Evolutionary conservation across 2,329 filamentous ascomycete species (phyloP).

Genomic region (Shiraia bambusicola): DNA sequence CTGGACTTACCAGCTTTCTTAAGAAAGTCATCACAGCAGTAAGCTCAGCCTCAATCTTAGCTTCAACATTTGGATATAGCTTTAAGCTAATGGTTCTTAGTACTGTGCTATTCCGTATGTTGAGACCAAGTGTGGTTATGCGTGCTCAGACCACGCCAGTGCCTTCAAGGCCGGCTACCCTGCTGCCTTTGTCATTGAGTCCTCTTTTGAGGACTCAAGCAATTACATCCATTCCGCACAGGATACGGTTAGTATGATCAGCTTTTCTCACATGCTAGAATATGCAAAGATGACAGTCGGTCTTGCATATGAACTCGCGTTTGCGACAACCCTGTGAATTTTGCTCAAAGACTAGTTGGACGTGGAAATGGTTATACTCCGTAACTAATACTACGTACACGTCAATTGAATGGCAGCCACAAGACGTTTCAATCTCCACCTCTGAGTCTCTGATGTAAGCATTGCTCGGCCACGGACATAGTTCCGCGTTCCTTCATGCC

Average conservation of each 20-base stretch:
- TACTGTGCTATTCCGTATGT: slow-evolving; percentile 86
- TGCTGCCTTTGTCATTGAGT: slow-evolving; percentile 73
- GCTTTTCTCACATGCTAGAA: slow-evolving; percentile 85
- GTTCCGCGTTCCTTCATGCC: no score
- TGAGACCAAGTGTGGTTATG: slow-evolving; percentile 84
- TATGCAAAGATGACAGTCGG: slow-evolving; percentile 81
- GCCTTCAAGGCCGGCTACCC: slow-evolving; percentile 72
- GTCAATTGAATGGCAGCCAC: background rate
- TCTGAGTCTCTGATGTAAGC: no score
- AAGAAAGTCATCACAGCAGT: slow-evolving; percentile 72
- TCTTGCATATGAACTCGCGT: slow-evolving; percentile 78
- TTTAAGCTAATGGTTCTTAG: slow-evolving; percentile 34
- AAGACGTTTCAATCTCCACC: no score
- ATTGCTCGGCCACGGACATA: no score
- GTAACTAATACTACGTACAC: background rate
- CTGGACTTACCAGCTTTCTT: slow-evolving; percentile 78
- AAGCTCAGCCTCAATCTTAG: background rate
- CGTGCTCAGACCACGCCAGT: slow-evolving; percentile 72
- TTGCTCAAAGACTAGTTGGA: no score
- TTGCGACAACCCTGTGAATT: slow-evolving; percentile 43
- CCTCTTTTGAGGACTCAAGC: slow-evolving; percentile 61
- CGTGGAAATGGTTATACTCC: background rate
- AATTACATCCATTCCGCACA: slow-evolving; percentile 68
- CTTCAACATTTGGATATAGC: background rate
- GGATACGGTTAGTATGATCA: slow-evolving; percentile 67